phyloP scores from a whole-genome alignment of 2,329 filamentous ascomycete species.

The Trichoderma pleuroti region DNA sequence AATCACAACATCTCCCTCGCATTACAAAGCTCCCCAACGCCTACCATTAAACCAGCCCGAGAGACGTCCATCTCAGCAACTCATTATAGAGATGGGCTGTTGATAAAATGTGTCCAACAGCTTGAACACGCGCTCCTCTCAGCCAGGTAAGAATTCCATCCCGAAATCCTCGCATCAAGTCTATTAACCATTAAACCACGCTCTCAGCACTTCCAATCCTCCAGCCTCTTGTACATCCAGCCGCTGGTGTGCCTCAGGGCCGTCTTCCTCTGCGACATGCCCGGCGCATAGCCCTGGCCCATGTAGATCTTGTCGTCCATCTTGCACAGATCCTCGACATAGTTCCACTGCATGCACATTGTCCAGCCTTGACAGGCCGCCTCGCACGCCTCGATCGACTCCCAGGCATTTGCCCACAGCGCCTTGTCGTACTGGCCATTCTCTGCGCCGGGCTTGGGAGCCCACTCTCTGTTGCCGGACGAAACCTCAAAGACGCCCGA shows the following conservation, averaged over 20 bases:
- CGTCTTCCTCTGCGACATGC: slow-evolving; percentile 27
- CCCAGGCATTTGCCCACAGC: slow-evolving; percentile 24
- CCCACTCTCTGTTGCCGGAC: slow-evolving; percentile 22
- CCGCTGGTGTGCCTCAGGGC: slow-evolving; percentile 27
- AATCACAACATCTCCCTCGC: too few species aligned
- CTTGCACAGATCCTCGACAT: slow-evolving; percentile 27
- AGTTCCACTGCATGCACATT: slow-evolving; percentile 25
- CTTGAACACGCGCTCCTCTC: background rate
- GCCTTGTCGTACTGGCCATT: slow-evolving; percentile 17
- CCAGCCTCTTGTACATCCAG: slow-evolving; percentile 25
- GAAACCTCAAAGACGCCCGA: slow-evolving; percentile 23
- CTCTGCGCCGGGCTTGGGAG: slow-evolving; percentile 18
- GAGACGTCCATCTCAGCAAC: background rate
- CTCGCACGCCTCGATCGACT: slow-evolving; percentile 25
- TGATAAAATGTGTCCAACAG: background rate
- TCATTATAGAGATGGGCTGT: background rate
- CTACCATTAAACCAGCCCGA: background rate
- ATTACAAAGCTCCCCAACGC: background rate
- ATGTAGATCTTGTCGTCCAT: slow-evolving; percentile 27
- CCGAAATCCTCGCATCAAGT: background rate
- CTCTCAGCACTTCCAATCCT: slow-evolving; percentile 20
- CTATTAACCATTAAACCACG: background rate
- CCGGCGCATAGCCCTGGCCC: slow-evolving; percentile 25
- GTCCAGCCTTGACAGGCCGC: slow-evolving; percentile 25
- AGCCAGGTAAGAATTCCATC: background rate